Conservation (phyloP, 306 rosid species). For the Styphnolobium japonicum region DNA sequence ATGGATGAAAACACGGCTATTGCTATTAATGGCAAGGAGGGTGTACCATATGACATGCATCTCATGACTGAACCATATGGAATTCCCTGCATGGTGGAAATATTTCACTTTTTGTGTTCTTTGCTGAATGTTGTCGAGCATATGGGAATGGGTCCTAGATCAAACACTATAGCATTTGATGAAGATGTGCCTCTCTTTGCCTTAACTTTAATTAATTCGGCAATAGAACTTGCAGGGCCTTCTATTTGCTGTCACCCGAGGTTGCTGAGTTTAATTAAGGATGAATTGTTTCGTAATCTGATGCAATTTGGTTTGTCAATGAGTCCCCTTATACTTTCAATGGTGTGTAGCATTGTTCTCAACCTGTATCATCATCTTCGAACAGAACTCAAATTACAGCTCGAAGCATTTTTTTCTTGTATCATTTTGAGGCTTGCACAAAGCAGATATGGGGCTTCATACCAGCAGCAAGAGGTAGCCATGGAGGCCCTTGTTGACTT, state of each 20-base stretch:
- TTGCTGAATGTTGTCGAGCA: slow-evolving; percentile 79
- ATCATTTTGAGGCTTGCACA: slow-evolving; percentile 88
- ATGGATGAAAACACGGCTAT: slow-evolving; percentile 55
- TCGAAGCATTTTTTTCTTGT: slow-evolving; percentile 90
- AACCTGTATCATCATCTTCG: slow-evolving; percentile 80
- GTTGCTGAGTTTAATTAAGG: slow-evolving; percentile 76
- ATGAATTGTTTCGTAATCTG: slow-evolving; percentile 77
- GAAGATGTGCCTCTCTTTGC: slow-evolving; percentile 97
- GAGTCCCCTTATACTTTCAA: slow-evolving; percentile 83
- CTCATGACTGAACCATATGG: slow-evolving; percentile 92
- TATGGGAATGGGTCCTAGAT: slow-evolving; percentile 65
- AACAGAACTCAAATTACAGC: slow-evolving; percentile 75
- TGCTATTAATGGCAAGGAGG: slow-evolving; percentile 55
- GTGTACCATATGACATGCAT: slow-evolving; percentile 67
- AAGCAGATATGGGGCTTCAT: slow-evolving; percentile 80
- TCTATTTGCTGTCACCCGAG: slow-evolving; percentile 78
- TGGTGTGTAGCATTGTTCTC: slow-evolving; percentile 80
- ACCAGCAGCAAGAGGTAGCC: slow-evolving; percentile 94
- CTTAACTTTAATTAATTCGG: slow-evolving; percentile 78
- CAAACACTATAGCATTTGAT: slow-evolving; percentile 82
- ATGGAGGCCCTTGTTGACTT: slow-evolving; percentile 95
- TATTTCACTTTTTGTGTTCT: slow-evolving; percentile 85
- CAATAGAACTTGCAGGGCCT: slow-evolving; percentile 92
- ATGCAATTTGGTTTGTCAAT: slow-evolving; percentile 89
- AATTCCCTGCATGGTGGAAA: slow-evolving; percentile 98